A percentile compares a stretch with the other conserved stretches of the same genome.
These are phyloP conservation scores for Corymbia calophylla DNA, from an alignment of 441 rosid genomes.

Conservation along the genomic window DNA sequence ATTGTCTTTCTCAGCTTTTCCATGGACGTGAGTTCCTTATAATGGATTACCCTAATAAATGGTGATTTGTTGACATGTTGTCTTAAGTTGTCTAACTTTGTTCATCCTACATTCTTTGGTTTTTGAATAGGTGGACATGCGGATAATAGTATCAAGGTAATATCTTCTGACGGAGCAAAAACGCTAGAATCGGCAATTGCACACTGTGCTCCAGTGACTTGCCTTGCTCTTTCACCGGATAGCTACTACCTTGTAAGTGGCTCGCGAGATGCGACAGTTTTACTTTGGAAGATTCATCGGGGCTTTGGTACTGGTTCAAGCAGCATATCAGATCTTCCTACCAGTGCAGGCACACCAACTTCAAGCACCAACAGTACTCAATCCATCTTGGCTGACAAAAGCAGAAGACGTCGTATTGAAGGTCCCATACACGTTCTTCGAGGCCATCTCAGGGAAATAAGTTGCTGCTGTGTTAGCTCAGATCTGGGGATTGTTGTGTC, in stretches of 20 bases:
- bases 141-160: slow-evolving; percentile 83
- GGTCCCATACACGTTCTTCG: slow-evolving; percentile 95
- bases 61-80: background rate
- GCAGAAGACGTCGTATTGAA: slow-evolving; percentile 65
- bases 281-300: slow-evolving; percentile 90
- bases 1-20: background rate
- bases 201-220: slow-evolving; percentile 97
- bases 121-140: slow-evolving; percentile 78
- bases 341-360: slow-evolving; percentile 36
- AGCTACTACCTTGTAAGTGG: slow-evolving; percentile 90
- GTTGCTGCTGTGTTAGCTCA: slow-evolving; percentile 80
- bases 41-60: background rate
- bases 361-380: slow-evolving; percentile 36
- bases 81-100: background rate
- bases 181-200: slow-evolving; percentile 83
- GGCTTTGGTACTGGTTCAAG: slow-evolving; percentile 44
- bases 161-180: slow-evolving; percentile 90
- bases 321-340: slow-evolving; percentile 45
- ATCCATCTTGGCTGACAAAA: slow-evolving; percentile 50
- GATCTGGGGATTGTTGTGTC: slow-evolving; percentile 89
- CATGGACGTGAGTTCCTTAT: background rate
- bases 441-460: slow-evolving; percentile 74
- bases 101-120: background rate
- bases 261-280: slow-evolving; percentile 75
- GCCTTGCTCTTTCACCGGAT: slow-evolving; percentile 89